Percentiles rank a stretch among this genome's conserved stretches.
Conservation (phyloP, 2,329 filamentous ascomycete species). For the Sporothrix mexicana region DNA sequence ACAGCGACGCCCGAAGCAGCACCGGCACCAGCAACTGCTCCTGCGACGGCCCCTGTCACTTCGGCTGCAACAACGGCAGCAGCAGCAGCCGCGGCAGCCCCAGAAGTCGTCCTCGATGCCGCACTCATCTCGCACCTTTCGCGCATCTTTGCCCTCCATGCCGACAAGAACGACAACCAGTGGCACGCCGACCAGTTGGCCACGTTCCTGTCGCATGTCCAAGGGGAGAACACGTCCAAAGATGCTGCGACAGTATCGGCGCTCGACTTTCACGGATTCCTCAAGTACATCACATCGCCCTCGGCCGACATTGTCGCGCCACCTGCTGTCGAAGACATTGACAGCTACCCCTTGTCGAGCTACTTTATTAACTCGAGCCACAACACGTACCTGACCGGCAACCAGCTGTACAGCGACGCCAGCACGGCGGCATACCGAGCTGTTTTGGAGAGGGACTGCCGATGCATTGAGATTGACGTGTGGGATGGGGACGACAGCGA, state of each 20-base stretch:
- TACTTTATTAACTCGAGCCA: conserved; percentile 96
- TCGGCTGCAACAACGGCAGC: not conserved
- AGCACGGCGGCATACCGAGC: conserved; percentile 88
- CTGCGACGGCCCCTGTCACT: no score
- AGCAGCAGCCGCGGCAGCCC: not conserved
- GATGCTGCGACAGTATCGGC: conserved; percentile 40
- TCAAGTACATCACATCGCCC: conserved; percentile 62
- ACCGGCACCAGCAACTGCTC: not conserved
- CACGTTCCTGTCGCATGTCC: conserved; percentile 55
- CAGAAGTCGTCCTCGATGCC: conserved; percentile 44
- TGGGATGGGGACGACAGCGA: conserved; percentile 74
- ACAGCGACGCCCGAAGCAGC: not conserved
- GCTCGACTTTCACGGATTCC: conserved; percentile 57
- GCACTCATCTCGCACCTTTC: conserved; percentile 52
- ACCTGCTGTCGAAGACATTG: conserved; percentile 57
- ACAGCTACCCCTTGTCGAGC: conserved; percentile 76
- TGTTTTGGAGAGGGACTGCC: conserved; percentile 81
- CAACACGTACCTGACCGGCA: conserved; percentile 90
- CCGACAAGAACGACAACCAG: conserved; percentile 46
- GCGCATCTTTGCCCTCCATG: conserved; percentile 54
- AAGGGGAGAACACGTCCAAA: conserved; percentile 52
- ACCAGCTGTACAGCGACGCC: conserved; percentile 84
- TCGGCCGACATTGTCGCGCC: conserved; percentile 53
- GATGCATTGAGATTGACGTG: conserved; percentile 93
- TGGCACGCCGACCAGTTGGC: conserved; percentile 56